Evolutionary conservation across 176 grass and related monocot species (phyloP).

Genomic region (Chloris gayana): DNA sequence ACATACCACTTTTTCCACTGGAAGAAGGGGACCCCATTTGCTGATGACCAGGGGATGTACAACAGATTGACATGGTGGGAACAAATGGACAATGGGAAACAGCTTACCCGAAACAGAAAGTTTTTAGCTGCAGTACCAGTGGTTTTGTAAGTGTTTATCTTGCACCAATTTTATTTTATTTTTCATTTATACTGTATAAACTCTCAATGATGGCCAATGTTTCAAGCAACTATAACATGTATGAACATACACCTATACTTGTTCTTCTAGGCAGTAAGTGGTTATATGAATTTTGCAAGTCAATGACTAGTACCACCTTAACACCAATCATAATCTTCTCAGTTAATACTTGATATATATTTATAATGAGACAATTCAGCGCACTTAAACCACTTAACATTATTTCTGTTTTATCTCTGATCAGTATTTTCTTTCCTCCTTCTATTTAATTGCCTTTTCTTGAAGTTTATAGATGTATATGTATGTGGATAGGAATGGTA

Average conservation of each 20-base stretch:
- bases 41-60: slow-evolving; percentile 91
- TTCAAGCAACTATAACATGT: neutral
- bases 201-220: neutral
- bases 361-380: neutral
- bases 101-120: slow-evolving; percentile 89
- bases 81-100: slow-evolving; percentile 91
- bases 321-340: neutral
- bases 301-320: neutral
- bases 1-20: slow-evolving; percentile 97
- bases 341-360: neutral
- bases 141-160: slow-evolving; percentile 61
- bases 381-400: neutral
- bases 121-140: slow-evolving; percentile 85
- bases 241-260: neutral
- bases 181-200: neutral
- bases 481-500: neutral
- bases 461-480: neutral
- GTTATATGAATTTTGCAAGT: neutral
- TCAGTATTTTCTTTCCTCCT: neutral
- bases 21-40: slow-evolving; percentile 91
- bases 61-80: slow-evolving; percentile 94
- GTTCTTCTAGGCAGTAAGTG: neutral
- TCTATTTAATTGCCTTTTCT: neutral
- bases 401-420: neutral
- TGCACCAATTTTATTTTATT: neutral